These are phyloP conservation scores for Penicillium parvum DNA, from an alignment of 495 filamentous ascomycete species.

Conservation along the genomic window DNA sequence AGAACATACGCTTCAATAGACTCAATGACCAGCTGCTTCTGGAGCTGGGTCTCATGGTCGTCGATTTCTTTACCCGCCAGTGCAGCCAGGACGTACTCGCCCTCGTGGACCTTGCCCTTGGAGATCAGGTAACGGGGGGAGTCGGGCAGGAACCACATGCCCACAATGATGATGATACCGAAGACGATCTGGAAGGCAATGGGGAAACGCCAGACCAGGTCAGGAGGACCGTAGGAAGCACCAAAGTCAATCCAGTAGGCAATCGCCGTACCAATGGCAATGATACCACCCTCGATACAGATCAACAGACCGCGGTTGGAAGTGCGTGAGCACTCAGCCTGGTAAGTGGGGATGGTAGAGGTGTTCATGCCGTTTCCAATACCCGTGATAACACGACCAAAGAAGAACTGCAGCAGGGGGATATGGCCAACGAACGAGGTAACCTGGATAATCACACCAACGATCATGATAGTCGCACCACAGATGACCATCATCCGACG, in stretches of 20 bases:
- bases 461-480: conserved; percentile 74
- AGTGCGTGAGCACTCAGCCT: conserved; percentile 71
- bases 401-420: conserved; percentile 63
- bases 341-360: conserved; percentile 74
- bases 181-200: conserved; percentile 80
- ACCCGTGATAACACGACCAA: conserved; percentile 70
- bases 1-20: conserved; percentile 66
- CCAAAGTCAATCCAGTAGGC: conserved; percentile 88
- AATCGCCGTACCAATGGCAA: conserved; percentile 71
- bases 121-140: conserved; percentile 73
- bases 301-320: conserved; percentile 77
- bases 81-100: conserved; percentile 64
- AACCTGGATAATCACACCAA: conserved; percentile 74
- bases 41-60: conserved; percentile 50
- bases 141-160: conserved; percentile 67
- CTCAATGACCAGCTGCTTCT: conserved; percentile 69
- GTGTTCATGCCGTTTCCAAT: conserved; percentile 78
- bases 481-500: conserved; percentile 55
- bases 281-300: conserved; percentile 76
- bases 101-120: conserved; percentile 63
- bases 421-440: conserved; percentile 45
- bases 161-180: conserved; percentile 58
- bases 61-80: conserved; percentile 57
- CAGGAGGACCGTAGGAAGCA: conserved; percentile 59
- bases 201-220: conserved; percentile 73